phyloP scores from a whole-genome alignment of 106 monocot species.

The Acorus calamus region DNA sequence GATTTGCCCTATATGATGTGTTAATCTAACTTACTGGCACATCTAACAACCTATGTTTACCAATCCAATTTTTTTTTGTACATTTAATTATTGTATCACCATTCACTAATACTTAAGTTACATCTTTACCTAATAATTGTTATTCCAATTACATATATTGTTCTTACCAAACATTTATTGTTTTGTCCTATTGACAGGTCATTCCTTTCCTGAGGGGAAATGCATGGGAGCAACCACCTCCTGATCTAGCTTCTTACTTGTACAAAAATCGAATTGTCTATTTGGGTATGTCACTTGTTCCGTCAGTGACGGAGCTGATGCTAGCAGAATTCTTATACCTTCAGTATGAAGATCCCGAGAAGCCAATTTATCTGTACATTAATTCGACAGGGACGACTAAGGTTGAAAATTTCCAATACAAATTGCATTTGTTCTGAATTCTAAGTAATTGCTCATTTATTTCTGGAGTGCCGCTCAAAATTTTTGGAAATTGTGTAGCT shows the following conservation, averaged over 20 bases:
- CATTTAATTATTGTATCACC: too few species aligned
- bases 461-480: too few species aligned
- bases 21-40: too few species aligned
- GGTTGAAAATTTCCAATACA: conserved; percentile 17
- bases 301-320: conserved; percentile 82
- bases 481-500: too few species aligned
- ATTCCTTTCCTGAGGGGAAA: conserved; percentile 84
- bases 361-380: conserved; percentile 86
- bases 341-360: conserved; percentile 72
- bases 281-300: conserved; percentile 84
- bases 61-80: too few species aligned
- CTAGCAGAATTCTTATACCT: conserved; percentile 86
- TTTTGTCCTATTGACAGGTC: conserved; percentile 25
- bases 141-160: neutral
- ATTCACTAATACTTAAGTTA: too few species aligned
- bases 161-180: conserved; percentile 1
- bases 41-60: too few species aligned
- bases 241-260: conserved; percentile 83
- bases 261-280: conserved; percentile 92
- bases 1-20: too few species aligned
- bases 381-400: conserved; percentile 94
- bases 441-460: too few species aligned
- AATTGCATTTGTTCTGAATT: too few species aligned
- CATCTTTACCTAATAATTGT: neutral
- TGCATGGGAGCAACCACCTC: conserved; percentile 93